Percentiles rank a stretch among this genome's conserved stretches.
These are phyloP conservation scores for Canavalia ensiformis DNA, from an alignment of 306 rosid species.

Conservation along the genomic window DNA sequence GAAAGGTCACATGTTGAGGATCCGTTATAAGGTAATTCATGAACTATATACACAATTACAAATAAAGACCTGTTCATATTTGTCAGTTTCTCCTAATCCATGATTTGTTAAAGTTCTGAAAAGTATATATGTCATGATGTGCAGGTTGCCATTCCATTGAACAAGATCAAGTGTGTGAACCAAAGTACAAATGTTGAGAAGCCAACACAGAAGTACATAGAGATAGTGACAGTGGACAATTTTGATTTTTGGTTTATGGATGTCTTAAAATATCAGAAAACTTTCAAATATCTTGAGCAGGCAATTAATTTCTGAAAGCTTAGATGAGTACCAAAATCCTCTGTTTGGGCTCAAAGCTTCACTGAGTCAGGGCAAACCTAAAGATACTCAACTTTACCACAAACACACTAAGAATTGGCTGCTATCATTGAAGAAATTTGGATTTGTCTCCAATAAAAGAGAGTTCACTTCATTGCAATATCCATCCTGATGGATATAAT, in stretches of 20 bases:
- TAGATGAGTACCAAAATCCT: constrained; percentile 13
- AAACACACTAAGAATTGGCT: background rate
- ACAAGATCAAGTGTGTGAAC: constrained; percentile 47
- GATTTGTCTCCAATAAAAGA: background rate
- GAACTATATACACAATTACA: background rate
- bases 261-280: constrained; percentile 45
- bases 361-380: background rate
- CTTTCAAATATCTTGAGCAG: constrained; percentile 39
- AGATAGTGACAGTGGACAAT: constrained; percentile 50
- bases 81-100: constrained; percentile 4
- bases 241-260: constrained; percentile 55
- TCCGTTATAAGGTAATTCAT: constrained; percentile 47
- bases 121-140: constrained; percentile 8
- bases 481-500: background rate
- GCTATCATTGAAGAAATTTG: background rate
- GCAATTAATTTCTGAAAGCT: constrained; percentile 37
- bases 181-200: constrained; percentile 45
- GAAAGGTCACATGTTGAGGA: constrained; percentile 49
- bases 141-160: constrained; percentile 47
- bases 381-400: constrained; percentile 11
- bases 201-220: constrained; percentile 52
- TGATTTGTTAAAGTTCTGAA: constrained; percentile 17
- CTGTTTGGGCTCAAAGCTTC: background rate
- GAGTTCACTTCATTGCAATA: background rate
- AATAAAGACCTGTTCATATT: background rate